Percentiles rank a stretch among this genome's conserved stretches.
Evolutionary conservation across 805 yeast genomes (phyloP).

Genomic region (Lachancea dasiensis): DNA sequence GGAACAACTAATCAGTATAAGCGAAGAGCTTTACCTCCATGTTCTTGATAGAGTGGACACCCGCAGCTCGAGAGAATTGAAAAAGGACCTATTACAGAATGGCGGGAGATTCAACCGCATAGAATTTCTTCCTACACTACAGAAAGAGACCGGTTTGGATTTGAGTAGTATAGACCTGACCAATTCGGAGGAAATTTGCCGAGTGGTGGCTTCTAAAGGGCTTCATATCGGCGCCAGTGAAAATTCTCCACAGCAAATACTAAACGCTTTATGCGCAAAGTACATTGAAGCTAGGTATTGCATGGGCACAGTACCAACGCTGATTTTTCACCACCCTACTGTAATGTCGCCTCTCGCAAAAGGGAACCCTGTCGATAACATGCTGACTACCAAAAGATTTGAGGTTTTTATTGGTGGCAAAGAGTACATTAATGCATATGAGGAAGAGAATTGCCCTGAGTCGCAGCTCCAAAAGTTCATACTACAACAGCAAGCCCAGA

Average conservation of each 20-base stretch:
- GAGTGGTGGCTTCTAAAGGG: constrained; percentile 1
- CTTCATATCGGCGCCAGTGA: constrained; percentile 31
- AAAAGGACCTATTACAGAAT: constrained; percentile 12
- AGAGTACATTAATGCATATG: constrained; percentile 90
- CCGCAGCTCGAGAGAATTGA: constrained; percentile 8
- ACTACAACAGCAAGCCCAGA: constrained; percentile 47
- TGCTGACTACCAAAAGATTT: constrained; percentile 57
- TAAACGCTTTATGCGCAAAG: constrained; percentile 56
- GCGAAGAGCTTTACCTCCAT: constrained; percentile 49
- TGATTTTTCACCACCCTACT: constrained; percentile 79
- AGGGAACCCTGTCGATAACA: constrained; percentile 37
- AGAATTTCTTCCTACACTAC: constrained; percentile 29
- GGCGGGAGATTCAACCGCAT: constrained; percentile 28
- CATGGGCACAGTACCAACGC: constrained; percentile 46
- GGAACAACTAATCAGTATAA: constrained; percentile 56
- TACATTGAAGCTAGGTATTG: constrained; percentile 62
- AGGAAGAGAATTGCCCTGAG: constrained; percentile 88
- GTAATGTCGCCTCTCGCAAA: constrained; percentile 85
- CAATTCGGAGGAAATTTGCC: constrained; percentile 15
- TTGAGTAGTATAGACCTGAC: constrained; percentile 30
- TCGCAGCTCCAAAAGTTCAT: constrained; percentile 60
- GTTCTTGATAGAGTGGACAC: constrained; percentile 34
- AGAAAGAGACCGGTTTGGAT: constrained; percentile 19
- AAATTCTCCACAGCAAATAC: constrained; percentile 49
- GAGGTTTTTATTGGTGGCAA: constrained; percentile 76